Evolutionary conservation across 106 monocot species (phyloP), one percentile per base, ranked within the genome.

Genomic region (Hemerocallis citrina): DNA sequence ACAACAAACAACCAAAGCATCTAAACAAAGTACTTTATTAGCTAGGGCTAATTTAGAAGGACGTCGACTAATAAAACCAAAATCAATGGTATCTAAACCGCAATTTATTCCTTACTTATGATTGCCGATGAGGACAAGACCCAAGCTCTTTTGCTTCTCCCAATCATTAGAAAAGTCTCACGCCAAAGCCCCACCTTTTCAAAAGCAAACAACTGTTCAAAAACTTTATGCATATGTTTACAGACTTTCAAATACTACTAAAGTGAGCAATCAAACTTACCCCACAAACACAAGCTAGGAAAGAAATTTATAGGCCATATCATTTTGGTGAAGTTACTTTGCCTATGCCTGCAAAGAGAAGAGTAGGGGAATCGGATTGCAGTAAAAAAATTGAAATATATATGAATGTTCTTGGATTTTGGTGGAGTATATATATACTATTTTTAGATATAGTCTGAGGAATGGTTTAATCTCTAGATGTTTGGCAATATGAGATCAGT

Each of bases 91-190:
- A 52, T 49, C 61, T 29, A 39, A 59, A 5, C n/a, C 8, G n/a
- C 25, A 17, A 49, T 9, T 48, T 49, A 70, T 52, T 39, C 70
- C 43, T 38, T 61, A 30, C 7, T 40, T 38, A 39, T 30, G 37
- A 38, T 40, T 61, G 22, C 23, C 38, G 70, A 61, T 30, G 50
- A 52, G 49, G 70, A 70, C 70, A 61, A 41, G 61, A 32, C 42
- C 7, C 6, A n/a, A 46, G 41, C 45, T 57, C 68, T 68, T 57
- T 57, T 57, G 22, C 68, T 58, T 57, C 45, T 68, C 29, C 59
- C 48, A 49, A 70, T 70, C 61, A 61, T 61, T 37, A 39, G 19
- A 61, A 30, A 38, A 48, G 27, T 70, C 23, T 30, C 70, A 51
- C 29, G 39, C 52, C 61, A 52, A 70, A 50, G 68, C 27, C 59